Evolutionary conservation across 2,329 filamentous ascomycete genomes (phyloP).

Genomic region (Alternaria ventricosa): DNA sequence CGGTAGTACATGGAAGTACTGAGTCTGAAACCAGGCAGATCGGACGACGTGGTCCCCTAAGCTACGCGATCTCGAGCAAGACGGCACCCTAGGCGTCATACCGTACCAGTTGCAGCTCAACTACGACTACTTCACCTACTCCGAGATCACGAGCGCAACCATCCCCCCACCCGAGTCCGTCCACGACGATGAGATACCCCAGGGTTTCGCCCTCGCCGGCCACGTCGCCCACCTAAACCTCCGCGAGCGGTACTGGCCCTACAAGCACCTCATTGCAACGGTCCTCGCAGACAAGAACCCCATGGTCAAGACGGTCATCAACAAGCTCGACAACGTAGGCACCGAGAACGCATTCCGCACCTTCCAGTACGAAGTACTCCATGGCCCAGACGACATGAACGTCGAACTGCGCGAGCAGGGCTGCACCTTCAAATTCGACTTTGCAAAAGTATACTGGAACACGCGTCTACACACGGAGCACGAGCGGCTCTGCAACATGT

Average conservation of each 20-base stretch:
- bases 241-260: conserved; percentile 79
- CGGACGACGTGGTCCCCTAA: conserved; percentile 77
- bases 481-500: conserved; percentile 75
- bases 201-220: conserved; percentile 86
- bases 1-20: conserved; percentile 27
- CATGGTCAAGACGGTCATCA: conserved; percentile 85
- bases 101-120: conserved; percentile 78
- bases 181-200: conserved; percentile 79
- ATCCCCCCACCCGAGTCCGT: conserved; percentile 73
- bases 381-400: conserved; percentile 80
- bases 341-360: conserved; percentile 86
- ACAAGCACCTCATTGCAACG: conserved; percentile 84
- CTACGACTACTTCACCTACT: conserved; percentile 87
- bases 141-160: conserved; percentile 82
- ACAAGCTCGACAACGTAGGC: conserved; percentile 91
- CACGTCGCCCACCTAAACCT: conserved; percentile 97
- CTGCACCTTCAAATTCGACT: conserved; percentile 92
- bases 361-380: conserved; percentile 89
- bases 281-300: conserved; percentile 91
- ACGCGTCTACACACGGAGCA: conserved; percentile 90
- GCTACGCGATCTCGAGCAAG: conserved; percentile 71
- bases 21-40: conserved; percentile 58
- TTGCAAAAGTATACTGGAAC: conserved; percentile 98
- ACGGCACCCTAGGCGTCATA: conserved; percentile 72
- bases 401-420: conserved; percentile 82